These are phyloP conservation scores for Saururus chinensis DNA, from an alignment of 164 flowering plant species.

Conservation along the genomic window DNA sequence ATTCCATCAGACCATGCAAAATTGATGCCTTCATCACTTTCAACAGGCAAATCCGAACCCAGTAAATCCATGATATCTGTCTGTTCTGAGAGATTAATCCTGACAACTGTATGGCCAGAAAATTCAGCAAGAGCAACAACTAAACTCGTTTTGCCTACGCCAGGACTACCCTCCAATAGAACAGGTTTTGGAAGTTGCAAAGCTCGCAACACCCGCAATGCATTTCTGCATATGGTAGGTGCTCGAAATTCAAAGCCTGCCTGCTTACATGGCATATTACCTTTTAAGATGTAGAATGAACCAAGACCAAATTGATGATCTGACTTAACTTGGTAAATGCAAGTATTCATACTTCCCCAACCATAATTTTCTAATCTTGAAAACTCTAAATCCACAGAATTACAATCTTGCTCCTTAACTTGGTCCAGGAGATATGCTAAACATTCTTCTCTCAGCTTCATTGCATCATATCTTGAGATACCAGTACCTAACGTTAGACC, in stretches of 20 bases:
- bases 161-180: constrained; percentile 95
- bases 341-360: constrained; percentile 34
- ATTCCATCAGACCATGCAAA: constrained; percentile 99
- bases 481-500: constrained; percentile 81
- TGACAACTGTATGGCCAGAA: constrained; percentile 87
- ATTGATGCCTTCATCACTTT: constrained; percentile 68
- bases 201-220: constrained; percentile 75
- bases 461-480: constrained; percentile 42
- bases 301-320: constrained; percentile 58
- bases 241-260: constrained; percentile 67
- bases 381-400: constrained; percentile 11
- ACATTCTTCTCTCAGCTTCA: constrained; percentile 36
- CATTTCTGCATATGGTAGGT: constrained; percentile 86
- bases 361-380: constrained; percentile 53
- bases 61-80: constrained; percentile 95
- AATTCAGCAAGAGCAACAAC: constrained; percentile 69
- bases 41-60: constrained; percentile 94
- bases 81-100: constrained; percentile 97
- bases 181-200: constrained; percentile 95
- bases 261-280: constrained; percentile 24
- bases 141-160: constrained; percentile 97
- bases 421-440: constrained; percentile 46
- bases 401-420: not conserved
- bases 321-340: constrained; percentile 15
- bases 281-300: constrained; percentile 73